Evolutionary conservation across 768 basidiomycete genomes (phyloP), one percentile per base, ranked within the genome.

Genomic region (Suillus cothurnatus): DNA sequence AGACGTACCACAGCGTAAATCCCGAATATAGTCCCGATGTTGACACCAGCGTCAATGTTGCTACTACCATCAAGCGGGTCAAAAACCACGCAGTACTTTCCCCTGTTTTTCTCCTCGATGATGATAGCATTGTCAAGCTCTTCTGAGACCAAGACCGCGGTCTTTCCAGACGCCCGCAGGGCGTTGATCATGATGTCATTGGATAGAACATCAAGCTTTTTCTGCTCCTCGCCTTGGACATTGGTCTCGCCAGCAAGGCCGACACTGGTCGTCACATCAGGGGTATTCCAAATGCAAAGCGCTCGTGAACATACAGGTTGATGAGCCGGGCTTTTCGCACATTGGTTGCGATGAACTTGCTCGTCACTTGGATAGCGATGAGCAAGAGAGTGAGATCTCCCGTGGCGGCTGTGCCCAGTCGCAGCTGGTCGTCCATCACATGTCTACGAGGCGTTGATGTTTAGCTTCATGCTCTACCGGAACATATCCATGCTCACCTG

Each of bases 111-210:
- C 61, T 87, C 89, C 68, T 94, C 93, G 75, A 96, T 92, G 76
- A 98, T 86, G 79, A 98, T 87, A 21, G 95, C 95, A 26, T 97
- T 87, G 12, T 97, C 95, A 69, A 94, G 84, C 74, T 98, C 96
- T 78, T 99, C 97, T 21, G 95, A 96, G 67, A 99, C 95, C 70
- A 99, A 91, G 17, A 99, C 97, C 17, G 95, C 92, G 8, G 90
- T 93, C 85, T 95, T 97, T 61, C 97, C 95, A n/a, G 93, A 96
- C 4, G 96, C 96, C 49, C 94, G 88, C 39, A 99, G 86, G 56
- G 96, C 91, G 73, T 98, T 98, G 72, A 99, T 86, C 97, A 99
- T 99, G 84, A 99, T 99, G 76, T 99, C 96, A 76, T 99, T 98
- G 17, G 95, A 92, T 38, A 97, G 83, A n/a, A 97, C 90, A 73